Evolutionary conservation across 1,139 yeast species (phyloP), one percentile per base, ranked within the genome.

Genomic region (Kodamaea ohmeri): DNA sequence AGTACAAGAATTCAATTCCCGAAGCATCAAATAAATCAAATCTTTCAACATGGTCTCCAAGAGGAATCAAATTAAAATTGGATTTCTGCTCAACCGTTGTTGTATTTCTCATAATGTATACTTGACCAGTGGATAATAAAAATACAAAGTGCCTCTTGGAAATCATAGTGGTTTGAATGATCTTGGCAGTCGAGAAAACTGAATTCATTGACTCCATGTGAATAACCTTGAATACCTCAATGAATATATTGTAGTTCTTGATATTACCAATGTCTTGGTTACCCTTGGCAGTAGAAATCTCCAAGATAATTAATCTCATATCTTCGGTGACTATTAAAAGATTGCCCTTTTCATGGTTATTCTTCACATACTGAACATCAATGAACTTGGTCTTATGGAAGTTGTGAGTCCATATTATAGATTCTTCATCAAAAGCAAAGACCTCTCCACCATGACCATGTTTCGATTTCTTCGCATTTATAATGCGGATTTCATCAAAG

Each of bases 321-420:
- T 64, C 67, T 28, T 49, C 45, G 12, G 70, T 59, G 17, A 69
- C 53, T 21, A 69, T 42, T 1, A 67, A 49, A 13, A 68, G 50
- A 32, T 60, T 50, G 35, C 53, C 46, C 25, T 40, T 24, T 11
- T 28, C n/a, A 31, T 43, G 42, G 5, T 41, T 34, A 7, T 44
- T 35, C 7, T 47, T 45, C 13, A 51, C 47, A 2, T 58, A 42
- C 15, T 62, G 63, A 36, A 58, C 49, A 17, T 49, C 49, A 16
- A 65, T 36, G 25, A 68, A 56, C 19, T 8, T 16, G 13, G 55
- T 58, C 31, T 60, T 56, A n/a, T 35, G 37, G 42, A 71, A 63
- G 42, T 61, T 60, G 39, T 67, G 65, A 38, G 68, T 61, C 74
- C 75, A 70, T 7, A 67, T 49, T 20, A 70, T 58, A 34, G 58